These are phyloP conservation scores for Chalciporus piperatoides DNA, from an alignment of 1,284 basidiomycete species.

Conservation along the genomic window DNA sequence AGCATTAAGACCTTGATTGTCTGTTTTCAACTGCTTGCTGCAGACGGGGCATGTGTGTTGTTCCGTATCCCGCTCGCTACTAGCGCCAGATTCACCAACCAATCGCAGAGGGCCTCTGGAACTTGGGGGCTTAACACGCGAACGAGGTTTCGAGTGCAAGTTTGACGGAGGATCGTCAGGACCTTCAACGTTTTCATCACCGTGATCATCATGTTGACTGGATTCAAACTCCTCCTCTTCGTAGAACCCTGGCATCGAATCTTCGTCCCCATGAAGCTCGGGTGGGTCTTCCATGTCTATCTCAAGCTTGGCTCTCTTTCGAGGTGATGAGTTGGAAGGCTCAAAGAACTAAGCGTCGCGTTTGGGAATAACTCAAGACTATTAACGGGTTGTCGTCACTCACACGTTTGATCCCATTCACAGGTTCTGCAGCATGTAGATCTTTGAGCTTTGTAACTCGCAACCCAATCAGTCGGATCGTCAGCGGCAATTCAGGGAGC, in stretches of 20 bases:
- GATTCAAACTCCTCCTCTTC: slow-evolving; percentile 41
- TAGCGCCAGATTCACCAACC: slow-evolving; percentile 4
- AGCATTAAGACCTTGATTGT: slow-evolving; percentile 67
- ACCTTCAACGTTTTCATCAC: slow-evolving; percentile 22
- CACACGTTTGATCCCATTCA: slow-evolving; percentile 61
- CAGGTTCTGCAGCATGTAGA: slow-evolving; percentile 48
- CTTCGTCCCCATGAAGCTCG: slow-evolving; percentile 34
- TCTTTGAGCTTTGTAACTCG: slow-evolving; percentile 84
- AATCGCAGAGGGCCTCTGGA: not conserved
- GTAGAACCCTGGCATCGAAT: slow-evolving; percentile 53
- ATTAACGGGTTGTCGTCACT: slow-evolving; percentile 17
- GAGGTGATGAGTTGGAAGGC: slow-evolving; percentile 33
- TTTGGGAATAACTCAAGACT: not conserved
- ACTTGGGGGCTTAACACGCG: not conserved
- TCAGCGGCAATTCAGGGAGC: slow-evolving; percentile 72
- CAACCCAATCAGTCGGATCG: slow-evolving; percentile 76
- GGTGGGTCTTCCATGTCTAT: slow-evolving; percentile 9
- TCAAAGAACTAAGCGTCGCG: slow-evolving; percentile 52
- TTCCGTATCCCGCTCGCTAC: slow-evolving; percentile 5
- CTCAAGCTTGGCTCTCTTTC: slow-evolving; percentile 41
- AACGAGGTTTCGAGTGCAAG: slow-evolving; percentile 18
- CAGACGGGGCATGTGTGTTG: slow-evolving; percentile 62
- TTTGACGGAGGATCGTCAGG: slow-evolving; percentile 7
- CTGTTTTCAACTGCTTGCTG: slow-evolving; percentile 47
- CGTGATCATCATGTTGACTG: slow-evolving; percentile 16